Base-by-base conservation (phyloP, 2,329 filamentous ascomycete genomes). In the Arthrobotrys musiformis region DNA sequence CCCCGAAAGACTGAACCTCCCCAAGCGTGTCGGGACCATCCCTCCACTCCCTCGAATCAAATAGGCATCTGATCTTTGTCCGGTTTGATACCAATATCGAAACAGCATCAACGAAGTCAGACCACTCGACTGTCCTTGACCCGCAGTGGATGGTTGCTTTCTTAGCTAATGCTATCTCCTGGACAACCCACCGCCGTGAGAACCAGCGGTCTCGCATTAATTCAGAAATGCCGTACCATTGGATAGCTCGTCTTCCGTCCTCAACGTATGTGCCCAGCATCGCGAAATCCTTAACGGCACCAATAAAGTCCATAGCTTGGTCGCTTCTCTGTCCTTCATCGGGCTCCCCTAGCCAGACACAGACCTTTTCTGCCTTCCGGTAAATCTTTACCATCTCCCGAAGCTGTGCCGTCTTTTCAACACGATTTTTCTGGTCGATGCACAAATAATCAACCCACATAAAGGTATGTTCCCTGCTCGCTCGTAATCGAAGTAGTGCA, bases 171-270 rank as follows among this genome's bases (percentile, higher is more conserved):
- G 83, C 82, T 13, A 86, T 82, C 77, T 85, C 85, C 77, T 86
- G 84, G 0, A 86, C 82, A 0, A 86, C 83, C 85, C 84, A 85
- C 0, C 84, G 82, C 2, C 84, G 80, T 48, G 81, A 83, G 72
- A 85, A 85, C 82, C 84, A 86, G 1, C 80, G 79, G 7, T 84
- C 79, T 58, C 83, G 80, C 80, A 86, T 85, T 1, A 85, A 74
- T 5, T 78, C 67, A 1, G 84, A 76, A 0, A 86, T 60, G 0
- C 82, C 80, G 2, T 74, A 52, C 85, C 82, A 81, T 68, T 84
- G 82, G 0, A 78, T 50, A 1, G 74, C 73, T 6, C 75, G 61
- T 1, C 78, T 63, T 35, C 67, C 70, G 61, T 80, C 79, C 13
- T 80, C 79, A 52, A 73, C 82, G n/a, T 82, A 74, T 6, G 64